Evolutionary conservation across 352 stramenopile species (phyloP), one percentile per base, ranked within the genome.

Genomic region (Detonula confervacea): DNA sequence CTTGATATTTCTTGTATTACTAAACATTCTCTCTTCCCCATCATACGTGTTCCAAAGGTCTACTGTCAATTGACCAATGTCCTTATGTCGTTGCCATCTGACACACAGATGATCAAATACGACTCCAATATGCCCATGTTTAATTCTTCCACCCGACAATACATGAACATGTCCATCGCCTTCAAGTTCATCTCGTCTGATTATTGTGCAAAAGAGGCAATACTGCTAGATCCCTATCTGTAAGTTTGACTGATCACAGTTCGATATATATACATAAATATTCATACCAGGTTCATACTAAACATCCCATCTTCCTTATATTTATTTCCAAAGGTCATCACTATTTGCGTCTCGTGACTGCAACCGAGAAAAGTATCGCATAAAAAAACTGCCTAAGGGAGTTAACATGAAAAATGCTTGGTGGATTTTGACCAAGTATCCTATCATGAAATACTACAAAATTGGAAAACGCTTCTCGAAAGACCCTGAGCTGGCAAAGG

Each of bases 151-250:
- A 68, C 61, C 9, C 18, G 71, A 60, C 71, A 80, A 59, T 80
- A 80, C 46, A 22, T 60, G 0, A 78, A 78, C 30, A 16, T 73
- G 14, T 73, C 59, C 0, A 57, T 78, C 20, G 33, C 35, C 24
- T 74, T 67, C 20, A 63, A 49, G 11, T 65, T 52, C 49, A 5
- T 42, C 5, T 42, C 33, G 5, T 12, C 71, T 46, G 18, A 74
- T 52, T 66, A 65, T 46, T 80, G 39, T 46, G 35, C 61, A 8
- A 65, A 74, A 39, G 37, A 74, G 14, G 44, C 33, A 12, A 24
- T 44, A 9, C 2, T 74, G 8, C 3, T 80, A 12, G 60, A 74
- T 59, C 71, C 71, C 37, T 74, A 80, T 49, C 71, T 80, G n/a
- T n/a, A n/a, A n/a, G n/a, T n/a, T n/a, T n/a, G n/a, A n/a, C n/a